These are phyloP conservation scores for Rhododendron simsii DNA, from an alignment of 148 eudicot species.

Conservation along the genomic window DNA sequence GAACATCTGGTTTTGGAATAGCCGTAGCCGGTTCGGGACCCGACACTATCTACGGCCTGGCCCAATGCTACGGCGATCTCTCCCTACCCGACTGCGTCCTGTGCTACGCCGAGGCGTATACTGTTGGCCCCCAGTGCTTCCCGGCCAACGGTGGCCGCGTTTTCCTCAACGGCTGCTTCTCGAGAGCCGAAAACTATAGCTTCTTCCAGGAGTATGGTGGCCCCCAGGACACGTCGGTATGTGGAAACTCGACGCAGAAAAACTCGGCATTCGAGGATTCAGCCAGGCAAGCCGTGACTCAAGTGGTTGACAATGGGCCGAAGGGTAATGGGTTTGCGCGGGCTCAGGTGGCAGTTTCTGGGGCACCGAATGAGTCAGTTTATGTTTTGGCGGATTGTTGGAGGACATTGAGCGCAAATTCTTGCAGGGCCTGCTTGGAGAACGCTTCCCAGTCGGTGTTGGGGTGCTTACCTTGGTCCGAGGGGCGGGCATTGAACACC, in stretches of 20 bases:
- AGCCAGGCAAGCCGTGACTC: slow-evolving; percentile 23
- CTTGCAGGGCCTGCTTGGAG: slow-evolving; percentile 42
- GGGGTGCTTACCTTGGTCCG: slow-evolving; percentile 50
- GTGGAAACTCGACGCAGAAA: slow-evolving; percentile 9
- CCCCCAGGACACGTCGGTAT: slow-evolving; percentile 24
- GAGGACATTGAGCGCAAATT: slow-evolving; percentile 34
- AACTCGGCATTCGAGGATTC: slow-evolving; percentile 16
- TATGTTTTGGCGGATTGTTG: slow-evolving; percentile 55
- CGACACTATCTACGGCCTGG: slow-evolving; percentile 37
- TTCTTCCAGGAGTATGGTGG: slow-evolving; percentile 35
- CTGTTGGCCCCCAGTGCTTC: slow-evolving; percentile 44
- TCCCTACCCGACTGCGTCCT: slow-evolving; percentile 39
- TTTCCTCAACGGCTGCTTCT: slow-evolving; percentile 50
- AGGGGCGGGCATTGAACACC: slow-evolving; percentile 50
- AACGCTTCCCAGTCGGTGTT: slow-evolving; percentile 34
- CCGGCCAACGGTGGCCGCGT: slow-evolving; percentile 37
- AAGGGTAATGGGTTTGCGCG: slow-evolving; percentile 27
- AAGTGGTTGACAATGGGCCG: slow-evolving; percentile 28
- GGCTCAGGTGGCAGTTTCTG: slow-evolving; percentile 14
- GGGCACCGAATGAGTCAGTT: slow-evolving; percentile 27
- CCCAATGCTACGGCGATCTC: slow-evolving; percentile 64
- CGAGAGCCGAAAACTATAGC: slow-evolving; percentile 36
- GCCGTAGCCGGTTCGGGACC: slow-evolving; percentile 30
- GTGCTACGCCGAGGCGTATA: slow-evolving; percentile 49
- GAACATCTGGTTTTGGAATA: slow-evolving; percentile 25